Evolutionary conservation across 805 yeast species (phyloP), one percentile per base, ranked within the genome.

Genomic region (Cyberlindnera euphorbiiphila): DNA sequence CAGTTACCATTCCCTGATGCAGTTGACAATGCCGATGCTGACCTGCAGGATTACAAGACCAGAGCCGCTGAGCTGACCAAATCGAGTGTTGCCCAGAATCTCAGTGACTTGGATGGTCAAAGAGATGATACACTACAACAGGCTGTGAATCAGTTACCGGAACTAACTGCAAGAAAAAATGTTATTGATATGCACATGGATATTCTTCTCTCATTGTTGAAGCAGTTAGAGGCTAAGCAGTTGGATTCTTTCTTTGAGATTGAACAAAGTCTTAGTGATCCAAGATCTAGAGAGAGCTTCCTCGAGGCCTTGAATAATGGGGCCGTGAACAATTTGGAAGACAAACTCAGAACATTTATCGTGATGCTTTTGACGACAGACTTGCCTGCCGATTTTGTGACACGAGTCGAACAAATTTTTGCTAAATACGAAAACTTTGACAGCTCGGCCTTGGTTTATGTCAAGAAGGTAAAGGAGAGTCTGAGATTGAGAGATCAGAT

Each of bases 101-200:
- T 89, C 30, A 78, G 76, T 47, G 96, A 88, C 45, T 71, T 89
- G 29, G 85, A 85, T 56, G 82, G 69, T 26, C 57, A 64, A 18
- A 59, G 65, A 19, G 68, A 64, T 32, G 85, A 80, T 46, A 81
- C 88, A 1, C 62, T 73, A 36, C 79, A 81, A 47, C 85, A 78
- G 49, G 97, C 96, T 9, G 88, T 93, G 29, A 88, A 88, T 34
- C 88, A 87, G 23, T 71, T 93, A 40, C 99, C 98, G 4, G 95
- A 88, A 59, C 68, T 93, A 43, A 86, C 97, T 0, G 85, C 87
- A 6, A 76, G 95, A 51, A 93, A 93, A 60, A 71, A 78, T 36
- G 78, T 87, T 22, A 81, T 93, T 50, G 99, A 93, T 64, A 85
- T 86, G 81, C 99, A 93, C 64, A 91, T 93, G 96, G 88, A 86